Percentiles rank a stretch among this genome's conserved stretches.
phyloP scores from a whole-genome alignment of 2,329 filamentous ascomycete genomes.

The Colletotrichum salicis region DNA sequence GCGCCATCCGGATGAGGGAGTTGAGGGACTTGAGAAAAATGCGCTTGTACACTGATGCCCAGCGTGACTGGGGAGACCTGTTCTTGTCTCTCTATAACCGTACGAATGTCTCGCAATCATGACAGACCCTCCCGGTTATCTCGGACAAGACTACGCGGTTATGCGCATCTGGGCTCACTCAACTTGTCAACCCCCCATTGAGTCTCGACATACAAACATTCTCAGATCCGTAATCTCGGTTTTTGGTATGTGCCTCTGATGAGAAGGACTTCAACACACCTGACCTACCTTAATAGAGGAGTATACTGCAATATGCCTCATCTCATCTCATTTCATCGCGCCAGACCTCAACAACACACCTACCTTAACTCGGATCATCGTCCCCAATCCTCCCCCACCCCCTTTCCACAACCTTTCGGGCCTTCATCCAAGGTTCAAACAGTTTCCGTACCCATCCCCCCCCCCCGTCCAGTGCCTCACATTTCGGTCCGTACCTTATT shows the following conservation, averaged over 20 bases:
- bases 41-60: background rate
- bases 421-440: background rate
- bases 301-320: conserved; percentile 1
- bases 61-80: conserved; percentile 1
- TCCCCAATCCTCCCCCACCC: background rate
- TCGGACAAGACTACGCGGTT: conserved; percentile 2
- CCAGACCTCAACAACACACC: background rate
- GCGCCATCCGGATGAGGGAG: background rate
- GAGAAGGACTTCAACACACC: background rate
- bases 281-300: background rate
- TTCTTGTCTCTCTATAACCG: background rate
- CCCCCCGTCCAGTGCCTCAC: conserved; percentile 4
- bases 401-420: background rate
- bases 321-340: background rate
- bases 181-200: background rate
- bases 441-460: background rate
- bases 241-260: conserved; percentile 7
- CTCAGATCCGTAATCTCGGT: conserved; percentile 2
- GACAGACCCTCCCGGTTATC: background rate
- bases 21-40: background rate
- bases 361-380: background rate
- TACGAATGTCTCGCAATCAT: conserved; percentile 4
- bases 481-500: conserved; percentile 13
- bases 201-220: background rate
- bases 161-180: conserved; percentile 22